Evolutionary conservation across 1,284 basidiomycete species (phyloP).

Genomic region (Austroboletus novae-zelandiae): DNA sequence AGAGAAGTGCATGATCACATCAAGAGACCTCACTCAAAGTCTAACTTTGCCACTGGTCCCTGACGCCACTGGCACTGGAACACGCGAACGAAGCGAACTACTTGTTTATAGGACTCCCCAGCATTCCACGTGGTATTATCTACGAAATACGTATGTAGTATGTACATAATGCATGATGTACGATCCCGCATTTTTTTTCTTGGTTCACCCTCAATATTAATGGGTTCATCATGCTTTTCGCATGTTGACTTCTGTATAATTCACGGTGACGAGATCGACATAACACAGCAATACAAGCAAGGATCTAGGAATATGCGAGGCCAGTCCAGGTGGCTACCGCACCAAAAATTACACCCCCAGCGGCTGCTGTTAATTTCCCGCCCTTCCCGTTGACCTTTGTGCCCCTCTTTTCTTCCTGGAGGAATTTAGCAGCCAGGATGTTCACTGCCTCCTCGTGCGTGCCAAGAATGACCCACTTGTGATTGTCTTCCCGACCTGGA

Average conservation of each 20-base stretch:
- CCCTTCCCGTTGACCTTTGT: slow-evolving; percentile 15
- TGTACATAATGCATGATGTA: not conserved
- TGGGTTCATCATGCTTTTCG: not conserved
- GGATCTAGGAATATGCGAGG: slow-evolving; percentile 32
- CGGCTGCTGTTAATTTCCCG: slow-evolving; percentile 30
- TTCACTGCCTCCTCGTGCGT: slow-evolving; percentile 41
- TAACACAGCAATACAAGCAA: not conserved
- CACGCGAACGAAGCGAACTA: slow-evolving; percentile 5
- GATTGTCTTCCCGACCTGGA: slow-evolving; percentile 28
- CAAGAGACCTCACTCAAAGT: slow-evolving; percentile 14
- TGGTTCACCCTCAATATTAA: not conserved
- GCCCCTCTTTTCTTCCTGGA: slow-evolving; percentile 33
- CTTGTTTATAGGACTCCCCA: not conserved
- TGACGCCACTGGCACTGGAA: not conserved
- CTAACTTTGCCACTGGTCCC: not conserved
- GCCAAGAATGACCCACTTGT: slow-evolving; percentile 48
- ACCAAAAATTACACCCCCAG: slow-evolving; percentile 37
- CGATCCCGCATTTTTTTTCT: not conserved
- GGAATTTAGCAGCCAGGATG: slow-evolving; percentile 31
- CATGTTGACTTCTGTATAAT: not conserved
- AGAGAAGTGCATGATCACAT: slow-evolving; percentile 19
- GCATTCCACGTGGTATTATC: slow-evolving; percentile 1
- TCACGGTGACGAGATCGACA: not conserved
- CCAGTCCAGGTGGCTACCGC: slow-evolving; percentile 37
- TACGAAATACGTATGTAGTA: not conserved